Evolutionary conservation across 2,329 filamentous ascomycete genomes (phyloP), one percentile per base, ranked within the genome.

Genomic region (Huntiella decipiens): DNA sequence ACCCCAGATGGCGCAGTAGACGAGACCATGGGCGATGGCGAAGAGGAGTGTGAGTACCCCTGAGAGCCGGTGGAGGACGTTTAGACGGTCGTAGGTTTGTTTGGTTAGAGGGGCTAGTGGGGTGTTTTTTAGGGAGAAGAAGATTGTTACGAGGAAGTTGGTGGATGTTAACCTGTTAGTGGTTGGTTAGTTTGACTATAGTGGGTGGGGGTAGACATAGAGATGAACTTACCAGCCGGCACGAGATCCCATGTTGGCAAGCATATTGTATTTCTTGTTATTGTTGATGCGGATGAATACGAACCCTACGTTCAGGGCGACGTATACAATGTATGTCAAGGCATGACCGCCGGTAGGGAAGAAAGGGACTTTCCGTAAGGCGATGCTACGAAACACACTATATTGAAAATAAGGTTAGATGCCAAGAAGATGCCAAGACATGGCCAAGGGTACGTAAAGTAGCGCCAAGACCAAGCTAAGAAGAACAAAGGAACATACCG

Each of bases 41-140:
- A 61, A 60, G 32, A 61, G 47, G 19, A 74, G 61, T 13, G 68
- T 66, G 5, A 61, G 63, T 52, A 66, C 70, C 2, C 72, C 72
- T 3, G 65, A 63, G 13, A 70, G 58, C 48, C 68, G 67, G 52
- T 77, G 73, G 2, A 77, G 61, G 42, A 68, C 62, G 52, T 74
- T 76, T 44, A 77, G 64, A 15, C 69, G 64, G 50, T 77, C 73
- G 54, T 77, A 73, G 4, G 71, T 74, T 53, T 67, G 70, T 1
- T 64, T 59, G 1, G 67, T 68, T 8, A 77, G 51, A 49, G 66
- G 65, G 0, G 66, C 66, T 13, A 77, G 55, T 0, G 72, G 73
- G 0, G 72, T 76, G 53, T 76, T 74, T 52, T 74, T 75, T 37
- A 77, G 59, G 1, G 67, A 63, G 12, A 77, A 58, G 42, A 75